These are phyloP conservation scores for Tillandsia fasciculata DNA, from an alignment of 176 grass and related monocot species.

Conservation along the genomic window DNA sequence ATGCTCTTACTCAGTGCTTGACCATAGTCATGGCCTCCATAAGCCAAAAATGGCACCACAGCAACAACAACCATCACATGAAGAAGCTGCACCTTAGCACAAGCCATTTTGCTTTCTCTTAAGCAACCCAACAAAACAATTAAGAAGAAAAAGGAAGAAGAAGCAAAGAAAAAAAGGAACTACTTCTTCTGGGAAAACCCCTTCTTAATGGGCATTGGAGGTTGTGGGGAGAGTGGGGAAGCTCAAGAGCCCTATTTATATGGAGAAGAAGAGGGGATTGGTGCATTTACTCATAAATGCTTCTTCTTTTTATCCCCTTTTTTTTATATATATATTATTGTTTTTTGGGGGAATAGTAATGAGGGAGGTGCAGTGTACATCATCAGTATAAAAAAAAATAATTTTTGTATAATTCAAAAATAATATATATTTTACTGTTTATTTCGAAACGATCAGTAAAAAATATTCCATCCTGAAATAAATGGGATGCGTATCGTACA, in stretches of 20 bases:
- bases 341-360: no score
- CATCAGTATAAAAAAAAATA: no score
- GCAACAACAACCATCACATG: not conserved
- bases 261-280: not conserved
- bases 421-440: no score
- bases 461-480: no score
- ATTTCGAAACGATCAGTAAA: no score
- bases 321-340: not conserved
- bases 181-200: no score
- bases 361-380: no score
- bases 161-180: not conserved
- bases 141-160: not conserved
- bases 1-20: constrained; percentile 83
- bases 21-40: constrained; percentile 49
- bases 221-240: not conserved
- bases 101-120: constrained; percentile 10
- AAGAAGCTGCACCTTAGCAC: constrained; percentile 21
- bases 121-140: not conserved
- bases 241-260: not conserved
- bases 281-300: not conserved
- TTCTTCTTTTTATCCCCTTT: no score
- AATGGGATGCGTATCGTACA: no score
- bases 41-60: constrained; percentile 17
- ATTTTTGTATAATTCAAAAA: no score
- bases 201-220: not conserved